A percentile compares a stretch with the other conserved stretches of the same genome.
phyloP scores from a whole-genome alignment of 2,329 filamentous ascomycete species.

The Tetracladium maxilliforme region DNA sequence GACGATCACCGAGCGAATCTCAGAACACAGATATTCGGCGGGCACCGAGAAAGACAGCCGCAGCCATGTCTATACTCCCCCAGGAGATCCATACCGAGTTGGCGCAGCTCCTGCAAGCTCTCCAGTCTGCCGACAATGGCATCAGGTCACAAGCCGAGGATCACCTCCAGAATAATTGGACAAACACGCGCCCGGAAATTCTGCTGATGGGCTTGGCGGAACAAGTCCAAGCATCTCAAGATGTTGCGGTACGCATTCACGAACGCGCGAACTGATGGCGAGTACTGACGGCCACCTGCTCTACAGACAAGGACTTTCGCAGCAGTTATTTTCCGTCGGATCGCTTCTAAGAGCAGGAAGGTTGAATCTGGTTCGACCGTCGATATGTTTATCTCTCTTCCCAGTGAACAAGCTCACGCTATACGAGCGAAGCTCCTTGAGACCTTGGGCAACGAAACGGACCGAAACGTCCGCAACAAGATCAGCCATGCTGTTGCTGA shows the following conservation, averaged over 20 bases:
- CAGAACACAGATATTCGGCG: conserved; percentile 1
- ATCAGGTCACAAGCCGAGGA: conserved; percentile 79
- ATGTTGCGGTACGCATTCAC: conserved; percentile 12
- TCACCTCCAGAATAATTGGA: conserved; percentile 84
- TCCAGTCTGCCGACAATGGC: conserved; percentile 81
- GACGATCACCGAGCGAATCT: too few relatives aligned
- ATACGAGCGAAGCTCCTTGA: conserved; percentile 78
- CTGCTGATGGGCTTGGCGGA: conserved; percentile 89
- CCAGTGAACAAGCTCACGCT: conserved; percentile 54
- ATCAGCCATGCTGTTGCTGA: conserved; percentile 96
- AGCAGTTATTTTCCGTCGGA: conserved; percentile 86
- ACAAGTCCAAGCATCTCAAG: conserved; percentile 65
- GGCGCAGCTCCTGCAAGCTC: conserved; percentile 69
- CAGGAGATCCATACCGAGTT: conserved; percentile 76
- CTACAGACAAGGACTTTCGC: conserved; percentile 77
- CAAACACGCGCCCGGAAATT: conserved; percentile 64
- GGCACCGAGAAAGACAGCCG: conserved; percentile 9
- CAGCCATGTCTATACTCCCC: conserved; percentile 68
- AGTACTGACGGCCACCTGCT: conserved; percentile 6
- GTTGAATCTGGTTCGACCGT: conserved; percentile 52
- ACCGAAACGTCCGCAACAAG: conserved; percentile 74
- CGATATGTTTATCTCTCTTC: conserved; percentile 76
- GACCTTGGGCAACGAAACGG: conserved; percentile 57
- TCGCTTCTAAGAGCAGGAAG: conserved; percentile 81
- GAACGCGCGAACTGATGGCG: background rate